Base-by-base conservation (phyloP, 129 eudicot species). In the Flaveria sonorensis region DNA sequence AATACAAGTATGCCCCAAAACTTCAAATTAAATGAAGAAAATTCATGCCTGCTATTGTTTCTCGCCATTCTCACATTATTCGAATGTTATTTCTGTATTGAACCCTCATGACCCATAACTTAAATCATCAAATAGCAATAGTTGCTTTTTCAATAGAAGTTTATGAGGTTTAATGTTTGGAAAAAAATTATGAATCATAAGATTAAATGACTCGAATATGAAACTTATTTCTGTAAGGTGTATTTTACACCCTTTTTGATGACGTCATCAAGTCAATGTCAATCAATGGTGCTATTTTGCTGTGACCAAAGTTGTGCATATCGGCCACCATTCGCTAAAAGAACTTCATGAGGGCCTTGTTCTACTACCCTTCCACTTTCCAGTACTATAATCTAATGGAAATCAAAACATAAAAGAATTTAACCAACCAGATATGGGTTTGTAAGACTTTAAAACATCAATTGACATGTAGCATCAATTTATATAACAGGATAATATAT, bases 271-370 rank as follows among this genome's bases (percentile, higher is more conserved):
- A 82, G 68, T 81, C 82, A 78, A 45, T 45, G 39, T 32, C 13
- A 45, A 64, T 94, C 99, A 23, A 83, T 80, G 10, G 93, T 82
- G 70, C 81, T 91, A 76, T 86, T 94, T 77, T 94, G 99, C 51
- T 94, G 99, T 68, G 92, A 59, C 99, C 99, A 94, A 16, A 94
- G 90, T 80, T 94, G 99, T 3, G 99, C 88, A 16, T 94, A 94
- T 83, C 99, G 85, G n/a, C 97, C 97, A 6, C 87, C 76, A 55
- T 86, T 91, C 1, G 92, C 74, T 80, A 94, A 64, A 10, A 94
- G 87, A 73, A 75, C 83, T 5, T 94, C 99, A 71, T 94, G 99
- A 16, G 92, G 90, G n/a, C 99, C 99, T 71, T 94, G 97, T 82
- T 94, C 99, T 69, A 94, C 99, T 23, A 94, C 97, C 84, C 79